phyloP scores from a whole-genome alignment of 805 yeast species.

The Myxozyma neotropica region DNA sequence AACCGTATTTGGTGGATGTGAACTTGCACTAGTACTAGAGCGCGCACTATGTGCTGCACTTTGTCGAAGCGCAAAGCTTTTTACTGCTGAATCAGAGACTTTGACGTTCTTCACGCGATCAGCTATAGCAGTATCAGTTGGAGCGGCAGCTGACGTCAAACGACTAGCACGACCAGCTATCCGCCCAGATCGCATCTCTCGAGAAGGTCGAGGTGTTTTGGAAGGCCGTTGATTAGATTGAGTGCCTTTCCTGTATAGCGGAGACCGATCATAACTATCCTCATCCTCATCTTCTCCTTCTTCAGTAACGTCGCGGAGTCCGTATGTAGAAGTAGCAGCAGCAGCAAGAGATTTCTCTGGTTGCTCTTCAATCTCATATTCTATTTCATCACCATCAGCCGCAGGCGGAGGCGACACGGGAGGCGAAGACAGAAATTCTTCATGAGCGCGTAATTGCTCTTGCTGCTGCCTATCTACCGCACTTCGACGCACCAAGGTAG shows the following conservation, averaged over 20 bases:
- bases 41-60: not conserved
- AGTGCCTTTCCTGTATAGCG: conserved; percentile 10
- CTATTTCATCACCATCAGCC: conserved; percentile 5
- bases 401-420: conserved; percentile 23
- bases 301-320: conserved; percentile 10
- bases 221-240: not conserved
- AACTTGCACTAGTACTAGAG: not conserved
- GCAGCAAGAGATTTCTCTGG: not conserved
- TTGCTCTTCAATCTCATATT: conserved; percentile 3
- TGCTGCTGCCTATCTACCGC: not conserved
- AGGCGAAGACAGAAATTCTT: conserved; percentile 11
- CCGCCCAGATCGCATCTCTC: not conserved
- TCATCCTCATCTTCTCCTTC: conserved; percentile 15
- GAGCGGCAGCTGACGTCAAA: not conserved
- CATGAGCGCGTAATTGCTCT: conserved; percentile 6
- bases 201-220: not conserved
- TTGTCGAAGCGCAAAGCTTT: conserved; percentile 18
- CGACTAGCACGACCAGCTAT: not conserved
- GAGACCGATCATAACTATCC: conserved; percentile 21
- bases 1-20: conserved; percentile 19
- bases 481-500: not conserved
- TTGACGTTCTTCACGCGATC: conserved; percentile 27
- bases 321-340: not conserved
- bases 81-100: conserved; percentile 31
- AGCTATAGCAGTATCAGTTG: conserved; percentile 25